Base-by-base conservation (phyloP, 2,329 filamentous ascomycete genomes). In the Coniochaeta ligniaria region DNA sequence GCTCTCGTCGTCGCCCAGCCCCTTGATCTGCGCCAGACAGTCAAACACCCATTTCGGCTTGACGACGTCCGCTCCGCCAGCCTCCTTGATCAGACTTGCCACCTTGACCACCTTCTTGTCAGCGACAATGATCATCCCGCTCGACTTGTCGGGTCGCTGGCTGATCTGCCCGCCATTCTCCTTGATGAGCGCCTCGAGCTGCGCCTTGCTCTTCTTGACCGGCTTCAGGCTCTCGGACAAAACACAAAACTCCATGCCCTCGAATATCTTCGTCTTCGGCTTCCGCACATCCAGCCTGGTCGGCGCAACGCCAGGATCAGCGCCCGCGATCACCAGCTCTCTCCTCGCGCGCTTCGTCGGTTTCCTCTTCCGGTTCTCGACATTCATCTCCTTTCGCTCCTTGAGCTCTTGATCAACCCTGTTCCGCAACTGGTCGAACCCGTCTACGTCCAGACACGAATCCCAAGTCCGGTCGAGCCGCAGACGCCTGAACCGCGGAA, bases 381-480 rank as follows among this genome's bases (percentile, higher is more conserved):
- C 83, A 58, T 88, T 87, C 78, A 97, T 92, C 65, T 86, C 73
- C 52, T 84, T 83, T 66, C 92, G 92, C 50, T 91, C 85, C 55
- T 87, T 82, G 6, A 83, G 80, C 64, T 91, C 87, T n/a, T 86
- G 80, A 62, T 95, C 88, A 1, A 86, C 87, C 22, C 83, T 83
- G 6, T 78, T 78, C 64, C 90, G 89, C 17, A 97, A 75, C 8
- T 88, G 83, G 20, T 87, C 75, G 67, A 97, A 96, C 54, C 92
- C 90, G 54, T 91, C 84, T 1, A 91, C 77, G 0, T 90, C 90
- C 2, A 98, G 78, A 0, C 91, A 91, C 36, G 85, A 85, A 56
- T 90, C 81, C 94, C 95, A 99, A 60, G 82, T 79, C 66, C 93
- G 92, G 73, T 98, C 95, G n/a, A 83, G 80, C 4, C 92, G 85